A percentile compares a stretch with the other conserved stretches of the same genome.
Conservation (phyloP, 805 yeast species). For the Teunomyces lycoperdinae region DNA sequence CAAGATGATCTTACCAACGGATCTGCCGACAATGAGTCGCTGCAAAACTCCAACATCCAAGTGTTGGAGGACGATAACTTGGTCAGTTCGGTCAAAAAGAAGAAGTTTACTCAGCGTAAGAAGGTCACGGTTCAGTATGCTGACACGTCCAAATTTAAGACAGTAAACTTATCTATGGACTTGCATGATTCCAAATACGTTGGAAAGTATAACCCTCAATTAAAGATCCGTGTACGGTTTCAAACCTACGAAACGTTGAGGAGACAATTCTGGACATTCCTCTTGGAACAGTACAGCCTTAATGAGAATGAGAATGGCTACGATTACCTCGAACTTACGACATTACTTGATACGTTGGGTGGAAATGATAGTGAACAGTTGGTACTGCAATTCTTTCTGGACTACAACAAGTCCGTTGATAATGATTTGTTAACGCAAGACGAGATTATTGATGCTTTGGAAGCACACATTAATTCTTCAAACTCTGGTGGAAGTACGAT, state of each 20-base stretch:
- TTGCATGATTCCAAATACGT: slow-evolving; percentile 31
- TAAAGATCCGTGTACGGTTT: slow-evolving; percentile 62
- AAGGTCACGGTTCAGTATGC: slow-evolving; percentile 25
- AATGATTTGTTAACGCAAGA: slow-evolving; percentile 48
- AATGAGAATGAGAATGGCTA: slow-evolving; percentile 39
- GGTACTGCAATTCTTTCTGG: slow-evolving; percentile 50
- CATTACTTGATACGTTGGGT: slow-evolving; percentile 65
- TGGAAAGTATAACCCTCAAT: slow-evolving; percentile 46
- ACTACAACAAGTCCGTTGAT: slow-evolving; percentile 47
- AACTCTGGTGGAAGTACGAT: slow-evolving; percentile 32
- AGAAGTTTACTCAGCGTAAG: slow-evolving; percentile 28
- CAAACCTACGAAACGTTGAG: slow-evolving; percentile 64
- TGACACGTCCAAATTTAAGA: slow-evolving; percentile 42
- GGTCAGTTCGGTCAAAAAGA: slow-evolving; percentile 27
- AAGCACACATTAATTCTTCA: slow-evolving; percentile 29
- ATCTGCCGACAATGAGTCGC: slow-evolving; percentile 6
- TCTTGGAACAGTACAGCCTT: slow-evolving; percentile 53
- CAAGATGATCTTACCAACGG: neutral
- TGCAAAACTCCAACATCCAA: slow-evolving; percentile 17
- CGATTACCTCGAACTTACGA: slow-evolving; percentile 58
- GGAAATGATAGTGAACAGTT: slow-evolving; percentile 51
- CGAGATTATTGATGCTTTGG: slow-evolving; percentile 48
- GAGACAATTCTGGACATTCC: slow-evolving; percentile 64
- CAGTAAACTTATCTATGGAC: slow-evolving; percentile 36
- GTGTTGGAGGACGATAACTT: slow-evolving; percentile 28